Conservation (phyloP, 352 stramenopile genomes). For the Globisporangium nodosum region DNA sequence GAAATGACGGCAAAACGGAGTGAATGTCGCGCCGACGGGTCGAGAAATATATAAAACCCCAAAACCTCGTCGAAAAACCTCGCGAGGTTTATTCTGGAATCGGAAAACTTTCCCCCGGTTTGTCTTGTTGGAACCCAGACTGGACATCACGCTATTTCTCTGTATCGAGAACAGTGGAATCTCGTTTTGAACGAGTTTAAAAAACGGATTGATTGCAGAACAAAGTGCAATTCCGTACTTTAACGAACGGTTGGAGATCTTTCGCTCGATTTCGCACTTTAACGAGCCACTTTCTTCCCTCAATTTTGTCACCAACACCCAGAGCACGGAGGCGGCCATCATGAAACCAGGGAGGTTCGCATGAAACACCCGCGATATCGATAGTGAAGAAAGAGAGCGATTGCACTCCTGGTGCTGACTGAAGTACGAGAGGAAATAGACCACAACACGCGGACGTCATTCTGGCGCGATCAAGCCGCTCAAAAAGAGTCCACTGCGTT, state of each 20-base stretch:
- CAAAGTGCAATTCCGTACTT: background rate
- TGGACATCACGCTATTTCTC: background rate
- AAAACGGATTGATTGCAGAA: background rate
- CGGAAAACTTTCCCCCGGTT: background rate
- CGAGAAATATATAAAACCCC: background rate
- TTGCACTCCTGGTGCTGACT: no score
- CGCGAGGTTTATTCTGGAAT: background rate
- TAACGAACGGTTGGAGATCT: background rate
- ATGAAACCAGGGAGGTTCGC: no score
- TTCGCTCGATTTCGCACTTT: background rate
- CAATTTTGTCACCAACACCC: background rate
- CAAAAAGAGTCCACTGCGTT: no score
- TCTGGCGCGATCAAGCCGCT: no score
- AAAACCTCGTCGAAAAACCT: background rate
- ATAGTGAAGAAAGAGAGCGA: no score
- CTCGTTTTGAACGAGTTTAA: background rate
- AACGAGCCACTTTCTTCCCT: background rate
- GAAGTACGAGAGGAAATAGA: no score
- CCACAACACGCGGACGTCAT: no score
- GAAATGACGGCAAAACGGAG: constrained; percentile 17
- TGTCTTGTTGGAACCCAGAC: background rate
- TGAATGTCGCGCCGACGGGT: constrained; percentile 24
- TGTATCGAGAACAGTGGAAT: background rate
- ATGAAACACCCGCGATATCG: no score
- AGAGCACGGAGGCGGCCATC: background rate